Evolutionary conservation across 2,329 filamentous ascomycete species (phyloP).

Genomic region (Xylaria arbuscula): DNA sequence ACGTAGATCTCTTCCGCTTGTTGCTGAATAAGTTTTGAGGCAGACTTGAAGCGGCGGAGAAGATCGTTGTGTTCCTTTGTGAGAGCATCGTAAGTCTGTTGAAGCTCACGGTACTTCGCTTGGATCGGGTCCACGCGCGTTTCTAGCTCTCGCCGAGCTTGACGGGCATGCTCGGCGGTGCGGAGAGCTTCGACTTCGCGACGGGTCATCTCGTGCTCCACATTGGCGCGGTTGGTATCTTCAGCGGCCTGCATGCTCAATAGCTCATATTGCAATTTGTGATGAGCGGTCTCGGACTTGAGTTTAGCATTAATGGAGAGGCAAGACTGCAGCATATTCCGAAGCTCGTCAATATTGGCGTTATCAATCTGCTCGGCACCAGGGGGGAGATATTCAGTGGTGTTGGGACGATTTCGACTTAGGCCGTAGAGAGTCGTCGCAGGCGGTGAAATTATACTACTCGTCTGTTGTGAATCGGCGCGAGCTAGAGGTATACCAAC

Average conservation of each 20-base stretch:
- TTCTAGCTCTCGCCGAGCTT: slow-evolving; percentile 66
- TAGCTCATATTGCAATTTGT: slow-evolving; percentile 89
- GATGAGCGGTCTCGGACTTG: slow-evolving; percentile 87
- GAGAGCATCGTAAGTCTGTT: slow-evolving; percentile 73
- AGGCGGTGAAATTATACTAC: slow-evolving; percentile 64
- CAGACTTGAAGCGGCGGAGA: slow-evolving; percentile 73
- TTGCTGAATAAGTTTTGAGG: slow-evolving; percentile 81
- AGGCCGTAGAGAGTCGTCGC: slow-evolving; percentile 54
- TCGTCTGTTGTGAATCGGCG: slow-evolving; percentile 57
- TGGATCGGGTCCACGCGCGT: slow-evolving; percentile 64
- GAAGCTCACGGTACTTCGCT: slow-evolving; percentile 69
- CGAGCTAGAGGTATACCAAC: slow-evolving; percentile 49
- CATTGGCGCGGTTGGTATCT: slow-evolving; percentile 84
- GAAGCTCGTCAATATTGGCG: slow-evolving; percentile 66
- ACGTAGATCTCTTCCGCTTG: slow-evolving; percentile 78
- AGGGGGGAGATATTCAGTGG: slow-evolving; percentile 59
- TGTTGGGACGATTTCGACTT: slow-evolving; percentile 29
- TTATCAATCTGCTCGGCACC: slow-evolving; percentile 62
- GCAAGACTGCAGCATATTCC: slow-evolving; percentile 65
- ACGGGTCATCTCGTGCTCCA: slow-evolving; percentile 92
- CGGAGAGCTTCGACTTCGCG: slow-evolving; percentile 88
- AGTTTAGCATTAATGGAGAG: slow-evolving; percentile 68
- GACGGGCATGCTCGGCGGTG: slow-evolving; percentile 74
- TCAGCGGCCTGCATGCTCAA: slow-evolving; percentile 86
- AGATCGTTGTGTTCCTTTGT: slow-evolving; percentile 74